Percentiles rank a stretch among this genome's conserved stretches.
phyloP scores from a whole-genome alignment of 352 stramenopile species.

The Hyaloperonospora brassicae region DNA sequence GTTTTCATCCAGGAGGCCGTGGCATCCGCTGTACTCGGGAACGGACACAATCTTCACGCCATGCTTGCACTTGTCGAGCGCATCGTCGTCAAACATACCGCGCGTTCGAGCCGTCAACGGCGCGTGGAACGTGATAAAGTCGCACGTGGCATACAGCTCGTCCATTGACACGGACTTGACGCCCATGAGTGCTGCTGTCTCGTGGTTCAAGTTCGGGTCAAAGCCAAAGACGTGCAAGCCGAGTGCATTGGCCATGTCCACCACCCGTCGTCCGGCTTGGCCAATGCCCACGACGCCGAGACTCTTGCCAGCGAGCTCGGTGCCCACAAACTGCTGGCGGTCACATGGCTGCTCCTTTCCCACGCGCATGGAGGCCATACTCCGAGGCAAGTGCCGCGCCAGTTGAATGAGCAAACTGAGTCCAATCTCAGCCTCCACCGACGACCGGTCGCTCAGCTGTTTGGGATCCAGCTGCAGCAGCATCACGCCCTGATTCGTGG shows the following conservation, averaged over 20 bases:
- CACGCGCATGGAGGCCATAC: conserved; percentile 33
- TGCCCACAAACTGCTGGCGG: conserved; percentile 49
- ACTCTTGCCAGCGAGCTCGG: conserved; percentile 50
- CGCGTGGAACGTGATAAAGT: conserved; percentile 93
- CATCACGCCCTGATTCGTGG: conserved; percentile 66
- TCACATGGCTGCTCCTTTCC: conserved; percentile 14
- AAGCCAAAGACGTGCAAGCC: conserved; percentile 61
- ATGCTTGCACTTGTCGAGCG: conserved; percentile 83
- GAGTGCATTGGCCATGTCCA: conserved; percentile 67
- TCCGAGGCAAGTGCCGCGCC: conserved; percentile 46
- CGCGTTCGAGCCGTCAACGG: conserved; percentile 89
- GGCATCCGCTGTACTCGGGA: conserved; percentile 54
- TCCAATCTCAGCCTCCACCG: conserved; percentile 64
- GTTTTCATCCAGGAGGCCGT: conserved; percentile 76
- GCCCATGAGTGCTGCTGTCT: conserved; percentile 49
- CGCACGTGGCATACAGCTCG: conserved; percentile 60
- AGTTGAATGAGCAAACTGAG: conserved; percentile 61
- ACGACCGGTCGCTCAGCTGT: conserved; percentile 61
- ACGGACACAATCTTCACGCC: conserved; percentile 87
- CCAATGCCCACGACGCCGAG: conserved; percentile 69
- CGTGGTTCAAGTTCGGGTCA: conserved; percentile 69
- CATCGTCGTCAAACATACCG: conserved; percentile 80
- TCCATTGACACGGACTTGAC: conserved; percentile 55
- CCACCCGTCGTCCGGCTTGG: conserved; percentile 59
- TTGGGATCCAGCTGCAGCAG: conserved; percentile 72